phyloP scores from a whole-genome alignment of 345 rosid species.

The Clarkia xantiana region DNA sequence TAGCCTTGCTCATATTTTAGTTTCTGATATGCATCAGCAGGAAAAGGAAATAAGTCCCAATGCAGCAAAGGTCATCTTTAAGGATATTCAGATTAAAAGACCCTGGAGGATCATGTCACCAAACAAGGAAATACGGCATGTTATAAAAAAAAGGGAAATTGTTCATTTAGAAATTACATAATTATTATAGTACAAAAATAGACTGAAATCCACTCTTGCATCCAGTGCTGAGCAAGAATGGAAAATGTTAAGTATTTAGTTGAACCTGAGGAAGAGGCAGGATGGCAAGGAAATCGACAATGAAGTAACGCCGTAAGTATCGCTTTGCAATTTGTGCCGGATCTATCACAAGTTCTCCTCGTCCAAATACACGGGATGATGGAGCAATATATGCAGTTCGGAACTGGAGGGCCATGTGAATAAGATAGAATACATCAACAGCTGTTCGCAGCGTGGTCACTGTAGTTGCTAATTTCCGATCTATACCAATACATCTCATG shows the following conservation, averaged over 20 bases:
- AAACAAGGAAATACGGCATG: no score
- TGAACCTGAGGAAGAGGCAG: slow-evolving; percentile 93
- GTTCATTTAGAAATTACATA: neutral
- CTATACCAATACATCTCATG: slow-evolving; percentile 51
- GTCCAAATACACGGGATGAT: slow-evolving; percentile 90
- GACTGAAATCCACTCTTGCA: neutral
- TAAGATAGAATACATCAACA: slow-evolving; percentile 70
- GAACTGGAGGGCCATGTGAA: slow-evolving; percentile 83
- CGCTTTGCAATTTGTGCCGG: slow-evolving; percentile 81
- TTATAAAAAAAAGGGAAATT: no score
- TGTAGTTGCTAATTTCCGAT: slow-evolving; percentile 49
- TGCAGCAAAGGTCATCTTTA: no score
- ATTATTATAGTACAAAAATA: neutral
- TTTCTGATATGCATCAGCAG: no score
- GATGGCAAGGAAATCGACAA: slow-evolving; percentile 74
- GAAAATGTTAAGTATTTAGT: neutral
- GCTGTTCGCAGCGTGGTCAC: slow-evolving; percentile 72
- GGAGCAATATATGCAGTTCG: slow-evolving; percentile 96
- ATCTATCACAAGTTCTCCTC: slow-evolving; percentile 94
- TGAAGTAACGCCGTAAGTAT: slow-evolving; percentile 59
- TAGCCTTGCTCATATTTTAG: no score
- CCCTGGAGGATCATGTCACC: no score
- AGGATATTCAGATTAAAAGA: no score
- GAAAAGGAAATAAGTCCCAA: no score
- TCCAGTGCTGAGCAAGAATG: slow-evolving; percentile 7